Conservation (phyloP, 805 yeast species). For the Zygosaccharomyces gambellarensis region DNA sequence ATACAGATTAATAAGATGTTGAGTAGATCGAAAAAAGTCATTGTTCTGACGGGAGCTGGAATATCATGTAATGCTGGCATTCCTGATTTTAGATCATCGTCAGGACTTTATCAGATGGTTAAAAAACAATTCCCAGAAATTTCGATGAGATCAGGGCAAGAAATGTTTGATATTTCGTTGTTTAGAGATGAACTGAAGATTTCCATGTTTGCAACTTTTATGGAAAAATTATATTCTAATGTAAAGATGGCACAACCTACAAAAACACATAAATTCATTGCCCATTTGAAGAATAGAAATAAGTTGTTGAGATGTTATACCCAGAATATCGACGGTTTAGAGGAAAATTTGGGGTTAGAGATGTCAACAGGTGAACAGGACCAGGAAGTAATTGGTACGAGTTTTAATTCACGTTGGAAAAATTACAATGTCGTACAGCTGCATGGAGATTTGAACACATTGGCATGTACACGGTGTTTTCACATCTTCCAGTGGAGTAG, state of each 20-base stretch:
- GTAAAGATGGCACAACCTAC: slow-evolving; percentile 73
- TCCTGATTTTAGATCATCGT: slow-evolving; percentile 85
- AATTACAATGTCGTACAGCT: slow-evolving; percentile 75
- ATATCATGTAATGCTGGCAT: slow-evolving; percentile 96
- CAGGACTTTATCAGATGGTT: slow-evolving; percentile 76
- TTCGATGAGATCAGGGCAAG: slow-evolving; percentile 74
- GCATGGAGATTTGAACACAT: slow-evolving; percentile 79
- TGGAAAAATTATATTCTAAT: slow-evolving; percentile 69
- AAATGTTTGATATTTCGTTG: slow-evolving; percentile 80
- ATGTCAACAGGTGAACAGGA: slow-evolving; percentile 45
- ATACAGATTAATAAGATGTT: slow-evolving; percentile 27
- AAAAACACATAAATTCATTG: slow-evolving; percentile 72
- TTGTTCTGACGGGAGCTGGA: slow-evolving; percentile 90
- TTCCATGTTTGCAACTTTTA: slow-evolving; percentile 77
- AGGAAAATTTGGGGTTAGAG: slow-evolving; percentile 56
- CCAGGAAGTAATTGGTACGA: slow-evolving; percentile 21
- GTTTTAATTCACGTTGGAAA: slow-evolving; percentile 48
- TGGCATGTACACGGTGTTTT: slow-evolving; percentile 73
- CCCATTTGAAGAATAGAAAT: slow-evolving; percentile 50
- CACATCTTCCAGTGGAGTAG: slow-evolving; percentile 56
- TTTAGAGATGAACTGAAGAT: slow-evolving; percentile 66
- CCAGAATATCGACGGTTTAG: slow-evolving; percentile 91
- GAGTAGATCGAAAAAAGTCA: slow-evolving; percentile 41
- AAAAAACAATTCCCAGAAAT: slow-evolving; percentile 54
- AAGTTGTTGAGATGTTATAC: slow-evolving; percentile 84